A percentile compares a stretch with the other conserved stretches of the same genome.
Evolutionary conservation across 305 asterid species (phyloP).

Genomic region (Fraxinus angustifolia): DNA sequence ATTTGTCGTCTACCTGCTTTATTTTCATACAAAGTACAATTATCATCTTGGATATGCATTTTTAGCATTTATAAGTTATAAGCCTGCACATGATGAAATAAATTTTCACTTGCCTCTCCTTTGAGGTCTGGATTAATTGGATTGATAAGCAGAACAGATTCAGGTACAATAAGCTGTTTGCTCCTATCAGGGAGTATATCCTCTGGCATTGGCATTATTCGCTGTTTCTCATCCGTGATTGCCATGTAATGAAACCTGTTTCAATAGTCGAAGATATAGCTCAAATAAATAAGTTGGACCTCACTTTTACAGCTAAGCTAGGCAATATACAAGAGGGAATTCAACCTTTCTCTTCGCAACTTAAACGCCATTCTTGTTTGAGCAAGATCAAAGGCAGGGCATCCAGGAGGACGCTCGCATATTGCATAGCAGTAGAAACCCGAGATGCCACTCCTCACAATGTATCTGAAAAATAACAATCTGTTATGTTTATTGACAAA

Average conservation of each 20-base stretch:
- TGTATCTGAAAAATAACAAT: slow-evolving; percentile 29
- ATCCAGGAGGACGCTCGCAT: slow-evolving; percentile 37
- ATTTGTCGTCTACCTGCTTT: slow-evolving; percentile 59
- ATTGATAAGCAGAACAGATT: slow-evolving; percentile 47
- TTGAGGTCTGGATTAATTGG: slow-evolving; percentile 59
- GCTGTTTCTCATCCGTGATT: slow-evolving; percentile 47
- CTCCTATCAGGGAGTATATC: slow-evolving; percentile 48
- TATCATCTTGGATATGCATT: not conserved
- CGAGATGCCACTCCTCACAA: slow-evolving; percentile 46
- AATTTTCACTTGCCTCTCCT: slow-evolving; percentile 45
- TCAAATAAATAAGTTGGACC: not conserved
- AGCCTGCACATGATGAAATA: not conserved
- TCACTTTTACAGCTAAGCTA: not conserved
- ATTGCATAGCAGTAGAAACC: slow-evolving; percentile 55
- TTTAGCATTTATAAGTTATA: not conserved
- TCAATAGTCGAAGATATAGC: not conserved
- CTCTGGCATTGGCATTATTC: slow-evolving; percentile 63
- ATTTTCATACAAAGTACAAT: not conserved
- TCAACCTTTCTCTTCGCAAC: slow-evolving; percentile 44
- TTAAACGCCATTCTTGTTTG: slow-evolving; percentile 52
- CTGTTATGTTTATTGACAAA: not conserved
- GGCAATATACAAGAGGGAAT: not conserved
- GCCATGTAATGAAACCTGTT: slow-evolving; percentile 65
- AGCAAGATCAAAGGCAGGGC: slow-evolving; percentile 49
- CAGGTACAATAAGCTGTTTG: slow-evolving; percentile 49